Evolutionary conservation across 164 flowering plant species (phyloP).

Genomic region (Annona squamosa): DNA sequence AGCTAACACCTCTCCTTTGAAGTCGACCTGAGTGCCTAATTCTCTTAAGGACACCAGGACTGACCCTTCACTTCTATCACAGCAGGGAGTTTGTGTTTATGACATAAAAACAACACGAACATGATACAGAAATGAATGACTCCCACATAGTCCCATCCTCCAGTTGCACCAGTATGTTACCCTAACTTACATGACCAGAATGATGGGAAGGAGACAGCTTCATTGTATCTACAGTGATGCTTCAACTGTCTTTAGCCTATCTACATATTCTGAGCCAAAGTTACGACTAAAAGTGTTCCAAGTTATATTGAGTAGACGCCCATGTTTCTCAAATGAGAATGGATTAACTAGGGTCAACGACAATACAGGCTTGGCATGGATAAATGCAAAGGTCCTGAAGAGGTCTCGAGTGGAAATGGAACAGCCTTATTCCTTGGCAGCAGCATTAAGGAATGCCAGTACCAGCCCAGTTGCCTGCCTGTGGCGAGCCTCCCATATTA

Average conservation of each 20-base stretch:
- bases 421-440: slow-evolving; percentile 14
- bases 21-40: no score
- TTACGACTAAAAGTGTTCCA: not conserved
- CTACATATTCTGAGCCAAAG: not conserved
- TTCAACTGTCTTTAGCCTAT: slow-evolving; percentile 1
- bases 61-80: no score
- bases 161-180: not conserved
- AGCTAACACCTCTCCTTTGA: no score
- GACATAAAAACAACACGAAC: no score
- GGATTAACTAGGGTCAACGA: slow-evolving; percentile 26
- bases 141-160: not conserved
- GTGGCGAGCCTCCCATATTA: slow-evolving; percentile 82
- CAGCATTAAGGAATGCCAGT: slow-evolving; percentile 50
- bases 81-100: no score
- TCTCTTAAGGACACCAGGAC: no score
- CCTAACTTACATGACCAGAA: not conserved
- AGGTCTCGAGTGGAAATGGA: not conserved
- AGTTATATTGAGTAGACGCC: not conserved
- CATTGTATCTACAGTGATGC: slow-evolving; percentile 13
- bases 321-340: not conserved
- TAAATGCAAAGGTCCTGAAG: slow-evolving; percentile 8
- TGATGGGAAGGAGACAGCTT: slow-evolving; percentile 4
- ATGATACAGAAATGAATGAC: not conserved
- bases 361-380: not conserved
- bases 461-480: slow-evolving; percentile 49